Percentiles rank a stretch among this genome's conserved stretches.
Evolutionary conservation across 2,329 filamentous ascomycete species (phyloP).

Genomic region (Curvularia verruculosa): DNA sequence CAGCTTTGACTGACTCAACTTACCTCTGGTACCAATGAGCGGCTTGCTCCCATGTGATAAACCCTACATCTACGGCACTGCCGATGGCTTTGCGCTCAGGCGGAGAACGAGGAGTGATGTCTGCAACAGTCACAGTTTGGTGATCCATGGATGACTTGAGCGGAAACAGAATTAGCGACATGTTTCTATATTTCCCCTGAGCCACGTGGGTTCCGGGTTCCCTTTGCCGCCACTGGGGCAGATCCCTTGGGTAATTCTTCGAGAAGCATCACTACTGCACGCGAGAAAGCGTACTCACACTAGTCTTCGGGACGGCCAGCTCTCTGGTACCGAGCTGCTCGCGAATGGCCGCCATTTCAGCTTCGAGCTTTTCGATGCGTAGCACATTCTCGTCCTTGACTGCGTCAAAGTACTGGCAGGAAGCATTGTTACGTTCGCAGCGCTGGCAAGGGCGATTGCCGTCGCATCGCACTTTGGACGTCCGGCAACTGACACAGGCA

Average conservation of each 20-base stretch:
- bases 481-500: slow-evolving; percentile 39
- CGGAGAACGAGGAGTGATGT: slow-evolving; percentile 3
- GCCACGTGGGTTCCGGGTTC: neutral
- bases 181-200: neutral
- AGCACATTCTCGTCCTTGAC: slow-evolving; percentile 32
- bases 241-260: neutral
- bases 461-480: slow-evolving; percentile 44
- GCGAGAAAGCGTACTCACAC: slow-evolving; percentile 3
- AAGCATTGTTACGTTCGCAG: slow-evolving; percentile 33
- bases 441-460: slow-evolving; percentile 39
- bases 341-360: slow-evolving; percentile 26
- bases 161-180: slow-evolving; percentile 2
- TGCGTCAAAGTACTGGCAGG: slow-evolving; percentile 36
- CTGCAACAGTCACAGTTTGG: neutral
- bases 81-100: slow-evolving; percentile 8
- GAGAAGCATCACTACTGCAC: neutral
- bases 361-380: slow-evolving; percentile 38
- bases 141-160: slow-evolving; percentile 7
- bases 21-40: slow-evolving; percentile 34
- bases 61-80: slow-evolving; percentile 33
- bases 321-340: slow-evolving; percentile 10
- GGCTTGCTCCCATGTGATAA: slow-evolving; percentile 37
- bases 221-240: neutral
- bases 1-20: neutral
- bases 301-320: neutral